phyloP scores from a whole-genome alignment of 2,329 filamentous ascomycete genomes.

The Grosmannia serpens region DNA sequence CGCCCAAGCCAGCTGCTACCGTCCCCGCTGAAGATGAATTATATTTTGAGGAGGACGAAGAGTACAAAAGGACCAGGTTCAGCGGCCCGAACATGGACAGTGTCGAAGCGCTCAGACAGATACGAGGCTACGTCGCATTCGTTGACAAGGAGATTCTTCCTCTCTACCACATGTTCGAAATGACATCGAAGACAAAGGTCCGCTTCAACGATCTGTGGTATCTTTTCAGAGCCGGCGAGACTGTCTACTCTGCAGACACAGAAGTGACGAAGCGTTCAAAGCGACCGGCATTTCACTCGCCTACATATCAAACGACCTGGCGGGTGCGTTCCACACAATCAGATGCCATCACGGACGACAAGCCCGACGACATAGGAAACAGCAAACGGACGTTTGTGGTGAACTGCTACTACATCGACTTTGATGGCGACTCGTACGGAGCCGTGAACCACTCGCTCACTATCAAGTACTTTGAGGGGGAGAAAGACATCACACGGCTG shows the following conservation, averaged over 20 bases:
- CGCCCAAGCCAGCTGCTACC: neutral
- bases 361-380: neutral
- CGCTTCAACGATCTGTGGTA: conserved; percentile 31
- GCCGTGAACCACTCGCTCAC: conserved; percentile 25
- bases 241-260: conserved; percentile 21
- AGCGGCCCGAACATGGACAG: conserved; percentile 23
- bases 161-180: conserved; percentile 17
- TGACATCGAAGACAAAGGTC: conserved; percentile 15
- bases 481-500: conserved; percentile 25
- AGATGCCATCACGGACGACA: neutral
- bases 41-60: neutral
- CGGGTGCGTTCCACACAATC: conserved; percentile 2
- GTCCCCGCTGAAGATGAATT: neutral
- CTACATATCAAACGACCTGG: conserved; percentile 4
- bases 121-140: conserved; percentile 32
- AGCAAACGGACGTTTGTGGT: neutral
- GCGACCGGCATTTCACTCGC: neutral
- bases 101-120: conserved; percentile 15
- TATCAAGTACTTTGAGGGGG: conserved; percentile 25
- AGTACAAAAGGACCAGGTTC: conserved; percentile 15
- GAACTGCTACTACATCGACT: conserved; percentile 27
- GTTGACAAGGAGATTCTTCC: conserved; percentile 30
- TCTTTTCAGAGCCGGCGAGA: conserved; percentile 27
- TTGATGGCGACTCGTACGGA: conserved; percentile 26
- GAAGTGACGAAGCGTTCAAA: neutral